Evolutionary conservation across 2,329 filamentous ascomycete species (phyloP).

Genomic region (Mycosphaerella sp.): DNA sequence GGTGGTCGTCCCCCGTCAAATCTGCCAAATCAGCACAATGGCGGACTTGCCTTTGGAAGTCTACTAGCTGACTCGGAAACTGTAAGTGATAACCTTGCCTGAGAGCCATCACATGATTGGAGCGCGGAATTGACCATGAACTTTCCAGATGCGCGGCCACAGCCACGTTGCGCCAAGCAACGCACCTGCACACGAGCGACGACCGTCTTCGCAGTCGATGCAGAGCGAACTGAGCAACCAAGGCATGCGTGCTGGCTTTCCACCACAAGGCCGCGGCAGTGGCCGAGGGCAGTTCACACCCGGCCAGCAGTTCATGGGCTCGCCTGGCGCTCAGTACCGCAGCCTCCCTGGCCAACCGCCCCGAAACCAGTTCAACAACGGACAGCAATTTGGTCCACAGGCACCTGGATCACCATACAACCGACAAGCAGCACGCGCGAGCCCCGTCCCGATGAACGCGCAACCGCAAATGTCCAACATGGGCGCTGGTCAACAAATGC

Average conservation of each 20-base stretch:
- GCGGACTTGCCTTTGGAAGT: slow-evolving; percentile 74
- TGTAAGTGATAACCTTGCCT: slow-evolving; percentile 41
- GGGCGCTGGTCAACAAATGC: slow-evolving; percentile 50
- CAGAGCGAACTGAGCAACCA: slow-evolving; percentile 66
- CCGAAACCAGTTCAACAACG: slow-evolving; percentile 23
- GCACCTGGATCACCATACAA: slow-evolving; percentile 36
- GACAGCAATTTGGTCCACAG: slow-evolving; percentile 34
- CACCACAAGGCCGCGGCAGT: slow-evolving; percentile 42
- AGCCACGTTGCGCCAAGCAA: slow-evolving; percentile 31
- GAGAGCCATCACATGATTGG: slow-evolving; percentile 9
- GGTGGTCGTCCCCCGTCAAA: slow-evolving; percentile 75
- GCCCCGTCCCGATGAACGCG: slow-evolving; percentile 52
- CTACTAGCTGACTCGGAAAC: slow-evolving; percentile 68
- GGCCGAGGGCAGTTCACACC: slow-evolving; percentile 46
- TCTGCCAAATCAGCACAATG: slow-evolving; percentile 62
- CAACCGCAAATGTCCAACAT: slow-evolving; percentile 56
- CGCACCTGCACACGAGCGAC: slow-evolving; percentile 68
- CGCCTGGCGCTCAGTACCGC: slow-evolving; percentile 50
- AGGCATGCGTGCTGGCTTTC: slow-evolving; percentile 39
- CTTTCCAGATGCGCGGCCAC: slow-evolving; percentile 24
- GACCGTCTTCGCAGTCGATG: slow-evolving; percentile 77
- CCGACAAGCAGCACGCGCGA: slow-evolving; percentile 47
- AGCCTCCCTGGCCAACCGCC: slow-evolving; percentile 46
- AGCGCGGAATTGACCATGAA: slow-evolving; percentile 6
- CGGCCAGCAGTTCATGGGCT: slow-evolving; percentile 46